Conservation (phyloP, 2,329 filamentous ascomycete species). For the Raffaelea deltoideospora region DNA sequence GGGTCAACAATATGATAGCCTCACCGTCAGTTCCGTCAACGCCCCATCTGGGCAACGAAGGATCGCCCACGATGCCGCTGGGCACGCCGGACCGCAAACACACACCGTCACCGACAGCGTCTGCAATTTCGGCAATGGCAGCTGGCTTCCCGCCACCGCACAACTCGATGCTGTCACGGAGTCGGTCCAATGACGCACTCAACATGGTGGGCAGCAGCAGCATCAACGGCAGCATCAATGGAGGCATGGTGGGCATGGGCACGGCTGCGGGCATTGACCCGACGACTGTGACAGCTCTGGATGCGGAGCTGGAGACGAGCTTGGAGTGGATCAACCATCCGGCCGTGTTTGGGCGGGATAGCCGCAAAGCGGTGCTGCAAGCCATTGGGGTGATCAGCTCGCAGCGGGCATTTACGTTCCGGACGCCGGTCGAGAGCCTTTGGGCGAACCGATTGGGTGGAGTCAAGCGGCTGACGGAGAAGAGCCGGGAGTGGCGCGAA, state of each 20-base stretch:
- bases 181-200: constrained; percentile 42
- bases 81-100: constrained; percentile 39
- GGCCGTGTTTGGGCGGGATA: constrained; percentile 84
- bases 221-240: too few species aligned
- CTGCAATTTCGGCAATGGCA: constrained; percentile 25
- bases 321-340: constrained; percentile 98
- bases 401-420: constrained; percentile 85
- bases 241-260: constrained; percentile 30
- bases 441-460: constrained; percentile 77
- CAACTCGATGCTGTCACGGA: constrained; percentile 27
- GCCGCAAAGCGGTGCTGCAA: constrained; percentile 87
- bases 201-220: constrained; percentile 35
- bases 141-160: constrained; percentile 22
- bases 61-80: constrained; percentile 23
- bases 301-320: constrained; percentile 77
- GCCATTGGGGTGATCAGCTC: constrained; percentile 94
- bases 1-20: too few species aligned
- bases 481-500: constrained; percentile 84
- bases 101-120: constrained; percentile 38
- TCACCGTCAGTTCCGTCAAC: constrained; percentile 29
- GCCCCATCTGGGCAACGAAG: constrained; percentile 29
- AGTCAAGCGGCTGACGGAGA: constrained; percentile 66
- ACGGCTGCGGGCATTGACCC: constrained; percentile 61
- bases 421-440: constrained; percentile 73
- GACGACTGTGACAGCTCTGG: constrained; percentile 68